Conservation (phyloP, 2,329 filamentous ascomycete genomes). For the Claviceps spartinae region DNA sequence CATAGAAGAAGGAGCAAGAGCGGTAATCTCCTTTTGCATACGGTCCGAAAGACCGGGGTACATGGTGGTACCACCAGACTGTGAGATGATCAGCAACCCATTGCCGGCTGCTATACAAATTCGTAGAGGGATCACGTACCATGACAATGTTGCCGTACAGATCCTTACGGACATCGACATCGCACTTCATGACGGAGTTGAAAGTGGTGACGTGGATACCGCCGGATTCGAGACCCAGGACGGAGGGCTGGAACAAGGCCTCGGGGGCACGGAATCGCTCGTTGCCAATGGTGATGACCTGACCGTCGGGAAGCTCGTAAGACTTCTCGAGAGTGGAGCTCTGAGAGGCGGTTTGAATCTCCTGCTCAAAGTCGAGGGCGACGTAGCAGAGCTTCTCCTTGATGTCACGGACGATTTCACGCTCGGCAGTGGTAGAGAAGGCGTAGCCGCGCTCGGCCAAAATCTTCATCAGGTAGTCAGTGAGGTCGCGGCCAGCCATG, state of each 20-base stretch:
- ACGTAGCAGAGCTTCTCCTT: conserved; percentile 99
- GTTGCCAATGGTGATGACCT: conserved; percentile 99
- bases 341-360: conserved; percentile 99
- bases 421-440: conserved; percentile 99
- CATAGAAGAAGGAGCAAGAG: conserved; percentile 98
- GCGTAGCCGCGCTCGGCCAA: conserved; percentile 98
- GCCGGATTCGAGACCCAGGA: conserved; percentile 94
- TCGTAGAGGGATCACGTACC: conserved; percentile 43
- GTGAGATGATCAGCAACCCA: conserved; percentile 12
- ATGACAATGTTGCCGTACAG: conserved; percentile 99
- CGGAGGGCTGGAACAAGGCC: conserved; percentile 98
- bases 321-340: conserved; percentile 99
- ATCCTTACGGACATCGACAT: conserved; percentile 99
- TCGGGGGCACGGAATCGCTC: conserved; percentile 99
- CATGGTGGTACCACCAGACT: conserved; percentile 99
- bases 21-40: conserved; percentile 99
- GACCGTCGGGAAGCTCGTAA: conserved; percentile 97
- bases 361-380: conserved; percentile 99
- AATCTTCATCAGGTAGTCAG: conserved; percentile 99
- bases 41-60: conserved; percentile 99
- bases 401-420: conserved; percentile 99
- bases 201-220: conserved; percentile 99
- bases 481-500: conserved; percentile 99
- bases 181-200: conserved; percentile 99
- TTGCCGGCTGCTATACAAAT: background rate